Evolutionary conservation across 2,329 filamentous ascomycete species (phyloP), one percentile per base, ranked within the genome.

Genomic region (Penicillium sp.): DNA sequence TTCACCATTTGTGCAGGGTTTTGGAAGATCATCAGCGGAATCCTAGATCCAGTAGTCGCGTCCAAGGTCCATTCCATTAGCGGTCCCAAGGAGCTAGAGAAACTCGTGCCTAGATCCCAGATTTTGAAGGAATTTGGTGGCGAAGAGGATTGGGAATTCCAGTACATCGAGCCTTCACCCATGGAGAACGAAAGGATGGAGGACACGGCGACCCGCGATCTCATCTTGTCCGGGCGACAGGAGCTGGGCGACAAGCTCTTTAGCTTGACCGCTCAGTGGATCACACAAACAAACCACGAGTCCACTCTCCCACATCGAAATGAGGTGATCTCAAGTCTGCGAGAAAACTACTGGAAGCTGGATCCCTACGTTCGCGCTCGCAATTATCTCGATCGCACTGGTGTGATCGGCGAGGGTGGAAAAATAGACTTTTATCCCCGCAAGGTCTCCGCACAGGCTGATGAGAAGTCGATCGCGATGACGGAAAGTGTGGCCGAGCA

Each of bases 381-480:
- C 9, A 50, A 24, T 26, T 32, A 55, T n/a, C 36, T 52, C 18
- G 54, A 57, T 37, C 53, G 54, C n/a, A 52, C 49, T 5, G 49
- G 54, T 2, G 49, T 57, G 18, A 53, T 57, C 32, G 43, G 52
- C n/a, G 52, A 43, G 4, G 50, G 45, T 2, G 54, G 54, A 1
- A 49, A 33, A 9, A 47, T 57, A 25, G 50, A 55, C 13, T 57
- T 49, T 33, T 57, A 58, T 39, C 52, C 54, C 27, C 7, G 28
- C n/a, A 29, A 37, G 18, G 28, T 29, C 2, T 11, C 13, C 3
- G 18, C n/a, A 3, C n/a, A 36, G 7, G 26, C 28, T 9, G 37
- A 34, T n/a, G 28, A 48, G 25, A 53, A 45, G 34, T 39, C 26
- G 1, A n/a, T n/a, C 25, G 28, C 40, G 13, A 28, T 36, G 24